Evolutionary conservation across 768 basidiomycete species (phyloP), one percentile per base, ranked within the genome.

Genomic region (Pleurotus ostreatus): DNA sequence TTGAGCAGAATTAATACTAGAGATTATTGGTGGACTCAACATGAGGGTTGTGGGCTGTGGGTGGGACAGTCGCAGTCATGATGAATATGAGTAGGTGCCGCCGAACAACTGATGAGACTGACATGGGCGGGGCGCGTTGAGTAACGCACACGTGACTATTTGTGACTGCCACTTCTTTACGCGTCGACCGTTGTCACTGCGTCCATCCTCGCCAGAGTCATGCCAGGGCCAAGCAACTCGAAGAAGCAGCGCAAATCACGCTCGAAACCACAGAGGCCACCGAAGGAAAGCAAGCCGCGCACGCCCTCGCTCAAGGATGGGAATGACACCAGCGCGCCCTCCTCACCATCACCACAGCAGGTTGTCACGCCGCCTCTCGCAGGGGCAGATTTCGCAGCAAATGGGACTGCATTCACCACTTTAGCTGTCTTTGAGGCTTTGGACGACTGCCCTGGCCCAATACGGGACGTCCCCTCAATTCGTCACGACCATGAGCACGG

Each of bases 211-310:
- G 40, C 12, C 40, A 16, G 5, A 41, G 16, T 23, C 16, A 87
- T 87, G 86, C 85, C 85, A 11, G 84, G 84, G 16, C 85, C 86
- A 54, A 76, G 77, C 56, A 87, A 85, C 65, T 61, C 63, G 47
- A 80, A 71, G 64, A 78, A 73, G 62, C 79, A 73, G 65, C 75
- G 71, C 55, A 78, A 75, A 59, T 45, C 56, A 0, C 34, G 47
- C 20, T 46, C 41, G 5, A 59, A 59, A 48, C 49, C 55, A 34
- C 70, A 69, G 60, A 74, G 73, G 23, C 49, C 20, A 38, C 58
- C 70, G 71, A 52, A 74, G 68, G 55, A 65, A 66, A 55, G 57
- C 30, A 55, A n/a, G n/a, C 2, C 4, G 41, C 41, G 5, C 49
- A 61, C 30, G 44, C 59, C 23, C 56, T 53, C 54, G 30, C 38